phyloP scores from a whole-genome alignment of 768 basidiomycete genomes.

The Lactarius psammicola region DNA sequence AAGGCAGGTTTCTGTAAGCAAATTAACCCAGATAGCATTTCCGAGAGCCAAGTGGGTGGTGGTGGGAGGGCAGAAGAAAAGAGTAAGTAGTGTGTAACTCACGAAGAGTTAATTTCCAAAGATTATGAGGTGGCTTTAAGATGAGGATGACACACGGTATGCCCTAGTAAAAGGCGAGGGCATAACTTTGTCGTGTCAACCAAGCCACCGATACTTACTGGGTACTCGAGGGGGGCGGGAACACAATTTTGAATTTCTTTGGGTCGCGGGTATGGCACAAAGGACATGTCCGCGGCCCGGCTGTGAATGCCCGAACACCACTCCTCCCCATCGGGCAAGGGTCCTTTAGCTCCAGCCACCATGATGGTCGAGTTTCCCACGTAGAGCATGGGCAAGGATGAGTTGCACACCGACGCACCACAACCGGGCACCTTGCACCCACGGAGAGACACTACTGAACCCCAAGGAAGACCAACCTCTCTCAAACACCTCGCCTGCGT shows the following conservation, averaged over 20 bases:
- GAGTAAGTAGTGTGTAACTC: slow-evolving; percentile 17
- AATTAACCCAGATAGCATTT: slow-evolving; percentile 17
- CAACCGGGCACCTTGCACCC: no score
- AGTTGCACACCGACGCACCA: no score
- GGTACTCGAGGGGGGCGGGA: not conserved
- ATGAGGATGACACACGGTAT: slow-evolving; percentile 49
- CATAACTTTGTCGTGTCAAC: slow-evolving; percentile 39
- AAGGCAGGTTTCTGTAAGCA: slow-evolving; percentile 2
- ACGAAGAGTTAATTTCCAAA: slow-evolving; percentile 28
- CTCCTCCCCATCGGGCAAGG: no score
- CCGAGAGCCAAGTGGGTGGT: not conserved
- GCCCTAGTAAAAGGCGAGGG: slow-evolving; percentile 72
- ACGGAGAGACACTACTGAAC: no score
- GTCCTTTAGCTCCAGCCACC: no score
- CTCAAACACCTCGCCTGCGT: no score
- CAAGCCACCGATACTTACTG: slow-evolving; percentile 5
- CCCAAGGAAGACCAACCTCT: no score
- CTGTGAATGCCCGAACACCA: no score
- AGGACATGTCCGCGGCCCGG: no score
- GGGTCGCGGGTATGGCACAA: slow-evolving; percentile 9
- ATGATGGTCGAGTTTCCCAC: no score
- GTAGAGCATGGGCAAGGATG: no score
- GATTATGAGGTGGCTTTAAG: slow-evolving; percentile 19
- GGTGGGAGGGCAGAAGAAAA: not conserved
- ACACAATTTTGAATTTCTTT: slow-evolving; percentile 19